These are phyloP conservation scores for Akanthomyces lecanii DNA, from an alignment of 2,329 filamentous ascomycete genomes.

Conservation along the genomic window DNA sequence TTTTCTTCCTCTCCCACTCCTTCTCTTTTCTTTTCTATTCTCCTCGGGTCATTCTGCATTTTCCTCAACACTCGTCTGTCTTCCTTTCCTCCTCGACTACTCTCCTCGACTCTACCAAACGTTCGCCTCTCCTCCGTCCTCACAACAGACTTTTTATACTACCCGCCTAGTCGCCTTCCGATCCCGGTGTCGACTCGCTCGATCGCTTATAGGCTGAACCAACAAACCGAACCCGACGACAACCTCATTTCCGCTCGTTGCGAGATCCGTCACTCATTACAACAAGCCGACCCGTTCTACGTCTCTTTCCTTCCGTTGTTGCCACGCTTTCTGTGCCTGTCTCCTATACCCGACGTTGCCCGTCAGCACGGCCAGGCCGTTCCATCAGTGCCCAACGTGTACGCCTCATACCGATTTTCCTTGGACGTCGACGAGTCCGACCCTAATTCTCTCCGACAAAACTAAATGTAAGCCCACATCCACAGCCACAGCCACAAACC, in stretches of 20 bases:
- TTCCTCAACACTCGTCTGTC: constrained; percentile 12
- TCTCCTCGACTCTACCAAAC: not conserved
- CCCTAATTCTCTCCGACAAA: not conserved
- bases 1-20: constrained; percentile 21
- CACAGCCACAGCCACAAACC: too few relatives aligned
- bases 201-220: constrained; percentile 18
- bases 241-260: not conserved
- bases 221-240: constrained; percentile 4
- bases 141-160: not conserved
- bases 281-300: not conserved
- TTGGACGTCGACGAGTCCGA: not conserved
- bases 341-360: not conserved
- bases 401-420: not conserved
- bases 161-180: not conserved
- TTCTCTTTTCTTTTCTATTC: constrained; percentile 20
- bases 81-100: not conserved
- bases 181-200: constrained; percentile 14
- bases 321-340: not conserved
- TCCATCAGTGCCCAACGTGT: not conserved
- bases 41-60: constrained; percentile 1
- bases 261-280: not conserved
- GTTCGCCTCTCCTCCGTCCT: not conserved
- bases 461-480: not conserved
- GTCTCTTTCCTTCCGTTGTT: not conserved
- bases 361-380: not conserved